A percentile compares a stretch with the other conserved stretches of the same genome.
Conservation (phyloP, 2,329 filamentous ascomycete genomes). For the Fusarium beomiforme region DNA sequence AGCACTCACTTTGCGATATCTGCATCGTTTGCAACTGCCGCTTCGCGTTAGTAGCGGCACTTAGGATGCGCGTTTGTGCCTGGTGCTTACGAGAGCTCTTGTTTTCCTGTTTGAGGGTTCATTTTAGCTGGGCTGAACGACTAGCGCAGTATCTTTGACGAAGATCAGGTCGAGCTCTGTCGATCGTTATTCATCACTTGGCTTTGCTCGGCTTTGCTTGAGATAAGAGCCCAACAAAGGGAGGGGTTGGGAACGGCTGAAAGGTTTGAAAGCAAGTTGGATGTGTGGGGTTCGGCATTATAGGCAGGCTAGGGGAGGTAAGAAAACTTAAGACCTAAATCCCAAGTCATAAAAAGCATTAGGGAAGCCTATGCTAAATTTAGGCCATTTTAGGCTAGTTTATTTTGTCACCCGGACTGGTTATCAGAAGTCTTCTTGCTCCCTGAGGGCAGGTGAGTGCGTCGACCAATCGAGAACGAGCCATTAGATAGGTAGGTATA, state of each 20-base stretch:
- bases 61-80: background rate
- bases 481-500: too few relatives aligned
- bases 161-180: too few relatives aligned
- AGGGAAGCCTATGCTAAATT: too few relatives aligned
- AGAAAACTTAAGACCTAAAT: too few relatives aligned
- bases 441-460: background rate
- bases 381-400: too few relatives aligned
- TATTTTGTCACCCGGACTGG: too few relatives aligned
- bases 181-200: too few relatives aligned
- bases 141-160: accelerated
- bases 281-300: background rate
- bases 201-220: too few relatives aligned
- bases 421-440: background rate
- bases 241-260: background rate
- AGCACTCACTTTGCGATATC: background rate
- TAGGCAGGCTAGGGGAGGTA: too few relatives aligned
- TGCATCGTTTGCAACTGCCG: conserved; percentile 1
- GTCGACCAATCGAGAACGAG: too few relatives aligned
- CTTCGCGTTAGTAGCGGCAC: background rate
- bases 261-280: background rate
- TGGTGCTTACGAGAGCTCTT: background rate
- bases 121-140: background rate
- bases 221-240: background rate
- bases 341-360: too few relatives aligned
- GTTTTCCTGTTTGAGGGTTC: background rate